Base-by-base conservation (phyloP, 163 green algal species). In the Dunaliella salina region DNA sequence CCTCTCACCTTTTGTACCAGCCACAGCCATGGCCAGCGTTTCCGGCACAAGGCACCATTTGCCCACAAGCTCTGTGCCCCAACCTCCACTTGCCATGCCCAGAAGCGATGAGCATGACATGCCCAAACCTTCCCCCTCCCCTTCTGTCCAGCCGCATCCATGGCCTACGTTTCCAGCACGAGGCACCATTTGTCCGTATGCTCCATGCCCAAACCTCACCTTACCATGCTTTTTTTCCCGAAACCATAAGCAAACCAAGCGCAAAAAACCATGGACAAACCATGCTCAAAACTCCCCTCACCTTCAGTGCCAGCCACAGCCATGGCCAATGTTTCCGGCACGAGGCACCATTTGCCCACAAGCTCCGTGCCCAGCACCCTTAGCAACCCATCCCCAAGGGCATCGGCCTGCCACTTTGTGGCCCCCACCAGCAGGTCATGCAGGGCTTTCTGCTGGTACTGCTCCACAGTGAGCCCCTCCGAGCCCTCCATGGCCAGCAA, bases 401-500 rank as follows among this genome's bases (percentile, higher is more conserved):
- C 85, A 4, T 85, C 82, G 4, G 86, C 79, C 86, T 92, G 88
- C 91, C 91, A 94, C 22, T 82, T 81, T 25, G 91, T 86, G 17
- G 69, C 83, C 30, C 85, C 83, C 40, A 91, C 84, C 86, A 92
- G 87, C 82, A 92, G 45, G 33, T 81, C 30, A 33, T 69, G 59
- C 33, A 90, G 84, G 0, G 90, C 85, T 35, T 87, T 40, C 11
- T 81, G n/a, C 1, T 83, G 82, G 81, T 93, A 93, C 57, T 84
- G 57, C 79, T 90, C 67, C 12, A 84, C 69, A 4, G 71, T 88
- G 57, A 35, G 89, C 34, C 78, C 80, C 20, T 24, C 12, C 0
- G 87, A 81, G 0, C 83, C 88, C 81, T 95, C 91, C 3, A 94
- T 35, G 50, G 88, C 84, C 83, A 94, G 82, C 90, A 93, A 88